Conservation (phyloP, 2,329 filamentous ascomycete genomes). For the Pezicula neosporulosa region DNA sequence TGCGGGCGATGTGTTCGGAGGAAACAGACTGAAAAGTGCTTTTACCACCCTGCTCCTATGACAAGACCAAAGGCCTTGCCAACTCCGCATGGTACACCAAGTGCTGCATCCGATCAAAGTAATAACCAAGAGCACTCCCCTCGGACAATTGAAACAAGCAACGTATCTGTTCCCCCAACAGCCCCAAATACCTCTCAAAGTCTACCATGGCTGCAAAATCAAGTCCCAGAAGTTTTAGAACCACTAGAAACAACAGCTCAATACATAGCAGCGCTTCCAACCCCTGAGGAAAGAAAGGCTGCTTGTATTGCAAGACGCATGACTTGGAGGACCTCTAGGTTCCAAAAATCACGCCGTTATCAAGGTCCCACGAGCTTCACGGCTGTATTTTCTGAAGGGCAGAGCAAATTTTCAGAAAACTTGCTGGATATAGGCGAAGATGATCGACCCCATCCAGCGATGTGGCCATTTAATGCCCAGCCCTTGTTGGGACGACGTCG, state of each 20-base stretch:
- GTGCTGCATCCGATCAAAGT: background rate
- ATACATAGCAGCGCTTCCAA: background rate
- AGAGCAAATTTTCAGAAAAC: constrained; percentile 11
- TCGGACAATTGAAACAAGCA: background rate
- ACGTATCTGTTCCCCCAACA: background rate
- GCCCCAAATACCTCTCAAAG: too few relatives aligned
- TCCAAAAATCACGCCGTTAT: constrained; percentile 18
- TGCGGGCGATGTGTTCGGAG: constrained; percentile 24
- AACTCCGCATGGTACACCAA: background rate
- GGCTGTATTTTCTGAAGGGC: constrained; percentile 22
- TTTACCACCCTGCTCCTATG: constrained; percentile 26
- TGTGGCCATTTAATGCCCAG: constrained; percentile 18
- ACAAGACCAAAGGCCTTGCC: constrained; percentile 11
- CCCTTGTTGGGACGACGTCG: constrained; percentile 18
- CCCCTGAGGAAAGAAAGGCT: background rate
- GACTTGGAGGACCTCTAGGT: constrained; percentile 15
- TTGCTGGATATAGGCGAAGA: constrained; percentile 22
- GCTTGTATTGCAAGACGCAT: background rate
- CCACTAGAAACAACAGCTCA: too few relatives aligned
- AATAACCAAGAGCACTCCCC: background rate
- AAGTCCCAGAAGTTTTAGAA: too few relatives aligned
- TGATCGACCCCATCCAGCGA: constrained; percentile 18
- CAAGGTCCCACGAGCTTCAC: constrained; percentile 25
- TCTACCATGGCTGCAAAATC: too few relatives aligned
- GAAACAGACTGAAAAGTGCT: constrained; percentile 19